Evolutionary conservation across 257 asterid species (phyloP).

Genomic region (Nicotiana tabacum): DNA sequence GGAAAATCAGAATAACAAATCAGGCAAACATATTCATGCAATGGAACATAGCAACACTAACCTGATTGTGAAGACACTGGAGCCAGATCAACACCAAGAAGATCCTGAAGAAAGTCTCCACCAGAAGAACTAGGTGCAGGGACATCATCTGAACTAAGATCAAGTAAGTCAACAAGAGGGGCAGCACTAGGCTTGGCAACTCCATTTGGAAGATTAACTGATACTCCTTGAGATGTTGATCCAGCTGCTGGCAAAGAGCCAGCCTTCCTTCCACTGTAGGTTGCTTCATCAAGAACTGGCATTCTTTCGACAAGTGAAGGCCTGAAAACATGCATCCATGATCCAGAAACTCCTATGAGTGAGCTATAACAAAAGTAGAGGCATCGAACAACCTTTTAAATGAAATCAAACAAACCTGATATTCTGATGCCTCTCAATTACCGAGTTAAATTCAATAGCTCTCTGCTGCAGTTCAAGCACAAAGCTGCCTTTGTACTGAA

Average conservation of each 20-base stretch:
- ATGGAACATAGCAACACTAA: constrained; percentile 16
- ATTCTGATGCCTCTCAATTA: constrained; percentile 67
- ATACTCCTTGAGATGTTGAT: constrained; percentile 72
- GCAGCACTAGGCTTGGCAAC: constrained; percentile 57
- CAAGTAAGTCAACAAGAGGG: constrained; percentile 86
- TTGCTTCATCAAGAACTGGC: constrained; percentile 96
- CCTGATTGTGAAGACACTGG: constrained; percentile 58
- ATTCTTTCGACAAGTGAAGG: constrained; percentile 83
- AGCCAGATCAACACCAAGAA: constrained; percentile 73
- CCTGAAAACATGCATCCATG: constrained; percentile 38
- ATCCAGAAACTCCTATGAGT: neutral
- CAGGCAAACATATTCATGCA: neutral
- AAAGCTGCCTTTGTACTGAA: constrained; percentile 79
- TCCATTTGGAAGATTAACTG: constrained; percentile 80
- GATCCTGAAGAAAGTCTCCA: constrained; percentile 86
- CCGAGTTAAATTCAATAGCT: constrained; percentile 87
- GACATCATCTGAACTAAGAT: constrained; percentile 68
- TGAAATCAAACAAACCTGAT: constrained; percentile 51
- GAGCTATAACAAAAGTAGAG: constrained; percentile 4
- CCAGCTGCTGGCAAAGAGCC: constrained; percentile 66
- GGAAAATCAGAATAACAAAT: neutral
- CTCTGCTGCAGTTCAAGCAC: constrained; percentile 97
- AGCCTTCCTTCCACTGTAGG: constrained; percentile 74
- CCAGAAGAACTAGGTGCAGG: constrained; percentile 70
- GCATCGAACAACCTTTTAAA: neutral